Base-by-base conservation (phyloP, 305 asterid genomes). In the Nicotiana rustica region DNA sequence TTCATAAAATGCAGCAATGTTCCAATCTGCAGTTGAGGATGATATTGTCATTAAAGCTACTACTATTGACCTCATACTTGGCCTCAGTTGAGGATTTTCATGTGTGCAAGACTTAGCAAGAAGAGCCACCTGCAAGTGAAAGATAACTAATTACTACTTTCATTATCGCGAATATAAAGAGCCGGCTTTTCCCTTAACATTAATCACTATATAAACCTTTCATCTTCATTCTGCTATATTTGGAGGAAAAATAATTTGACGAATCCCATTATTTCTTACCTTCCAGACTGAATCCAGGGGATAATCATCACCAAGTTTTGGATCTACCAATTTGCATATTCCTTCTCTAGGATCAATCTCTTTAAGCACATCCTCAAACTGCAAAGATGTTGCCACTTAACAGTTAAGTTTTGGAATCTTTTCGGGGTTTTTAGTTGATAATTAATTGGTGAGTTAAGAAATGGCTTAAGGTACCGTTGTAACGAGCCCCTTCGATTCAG, bases 31-130 rank as follows among this genome's bases (percentile, higher is more conserved):
- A 19, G 92, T 81, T 29, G 96, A 88, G 71, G 99, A 92, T 56
- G 98, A 93, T 1, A 95, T 82, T 57, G 99, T 92, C 97, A 92
- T 95, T 3, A 95, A 86, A 44, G 96, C 97, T 44, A 93, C 98
- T 21, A 94, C 99, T 80, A 93, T 89, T 5, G 98, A 90, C 78
- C 99, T 90, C 98, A 94, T 95, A 77, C 91, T 94, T 59, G 99
- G 97, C 86, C 99, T 90, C 17, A 90, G 78, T 77, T 89, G 97
- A 25, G 97, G 97, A 88, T 91, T 91, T 82, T 91, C 99, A 56
- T 93, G 90, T 10, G 95, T 90, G 86, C 99, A 95, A 5, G 91
- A 94, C 85, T 85, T 92, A 6, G 95, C 99, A 35, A 95, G 96
- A 73, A 90, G 93, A n/a, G 94, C 93, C 83, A 93, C 91, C 99